Percentiles rank a stretch among this genome's conserved stretches.
These are phyloP conservation scores for Boletus patriciae DNA, from an alignment of 768 basidiomycete species.

Conservation along the genomic window DNA sequence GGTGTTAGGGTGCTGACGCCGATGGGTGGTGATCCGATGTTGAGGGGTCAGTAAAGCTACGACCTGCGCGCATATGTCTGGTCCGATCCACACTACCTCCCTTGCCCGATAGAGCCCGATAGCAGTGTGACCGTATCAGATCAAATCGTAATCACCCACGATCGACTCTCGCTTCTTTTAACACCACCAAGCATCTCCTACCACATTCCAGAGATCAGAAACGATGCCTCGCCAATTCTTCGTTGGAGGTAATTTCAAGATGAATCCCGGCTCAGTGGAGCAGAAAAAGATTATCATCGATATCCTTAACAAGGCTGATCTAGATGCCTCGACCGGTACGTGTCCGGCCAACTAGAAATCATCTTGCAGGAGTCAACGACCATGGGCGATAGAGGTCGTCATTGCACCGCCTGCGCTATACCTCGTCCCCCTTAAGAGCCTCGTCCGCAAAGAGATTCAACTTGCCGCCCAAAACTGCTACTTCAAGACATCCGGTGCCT, in stretches of 20 bases:
- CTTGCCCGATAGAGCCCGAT: slow-evolving; percentile 6
- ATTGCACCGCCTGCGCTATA: slow-evolving; percentile 91
- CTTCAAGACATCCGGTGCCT: slow-evolving; percentile 82
- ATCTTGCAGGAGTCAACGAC: slow-evolving; percentile 10
- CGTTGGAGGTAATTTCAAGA: slow-evolving; percentile 98
- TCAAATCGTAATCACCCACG: slow-evolving; percentile 1
- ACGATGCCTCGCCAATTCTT: slow-evolving; percentile 83
- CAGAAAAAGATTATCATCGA: slow-evolving; percentile 66
- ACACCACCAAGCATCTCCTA: neutral
- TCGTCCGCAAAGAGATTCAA: slow-evolving; percentile 64
- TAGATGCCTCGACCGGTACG: slow-evolving; percentile 78
- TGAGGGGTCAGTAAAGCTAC: no score
- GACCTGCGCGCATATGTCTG: no score
- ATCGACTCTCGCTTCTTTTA: neutral
- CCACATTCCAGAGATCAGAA: neutral
- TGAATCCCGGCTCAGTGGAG: slow-evolving; percentile 76
- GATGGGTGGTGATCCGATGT: no score
- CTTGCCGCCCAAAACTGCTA: slow-evolving; percentile 93
- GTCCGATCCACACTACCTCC: neutral
- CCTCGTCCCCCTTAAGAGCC: slow-evolving; percentile 67
- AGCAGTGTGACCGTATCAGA: neutral
- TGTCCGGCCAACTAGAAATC: neutral
- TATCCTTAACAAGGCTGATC: slow-evolving; percentile 71
- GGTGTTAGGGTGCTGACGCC: no score
- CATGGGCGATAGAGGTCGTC: slow-evolving; percentile 69